Evolutionary conservation across 768 basidiomycete species (phyloP).

Genomic region (Pholiota molesta): DNA sequence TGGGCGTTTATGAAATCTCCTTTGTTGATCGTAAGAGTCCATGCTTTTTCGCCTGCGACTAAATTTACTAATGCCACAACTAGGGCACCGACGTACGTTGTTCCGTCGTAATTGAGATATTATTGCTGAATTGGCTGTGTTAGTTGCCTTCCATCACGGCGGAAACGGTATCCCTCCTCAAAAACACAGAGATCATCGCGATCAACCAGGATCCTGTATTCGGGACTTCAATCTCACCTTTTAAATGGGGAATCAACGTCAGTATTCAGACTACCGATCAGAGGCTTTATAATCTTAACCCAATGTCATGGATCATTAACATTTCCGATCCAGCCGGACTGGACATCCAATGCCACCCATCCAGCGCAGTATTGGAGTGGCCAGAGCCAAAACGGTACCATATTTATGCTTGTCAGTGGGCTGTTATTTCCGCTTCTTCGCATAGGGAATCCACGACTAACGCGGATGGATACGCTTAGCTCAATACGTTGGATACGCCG

Average conservation of each 20-base stretch:
- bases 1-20: conserved; percentile 77
- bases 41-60: not conserved
- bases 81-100: not conserved
- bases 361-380: conserved; percentile 80
- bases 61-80: not conserved
- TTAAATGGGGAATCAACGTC: conserved; percentile 73
- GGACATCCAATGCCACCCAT: conserved; percentile 45
- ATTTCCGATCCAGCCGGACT: conserved; percentile 38
- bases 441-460: conserved; percentile 1
- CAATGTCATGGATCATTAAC: conserved; percentile 4
- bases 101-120: not conserved
- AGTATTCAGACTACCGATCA: conserved; percentile 21
- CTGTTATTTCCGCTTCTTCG: not conserved
- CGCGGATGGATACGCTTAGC: conserved; percentile 32
- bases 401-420: conserved; percentile 63
- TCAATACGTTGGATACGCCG: conserved; percentile 61
- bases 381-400: conserved; percentile 61
- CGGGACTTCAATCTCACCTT: conserved; percentile 63
- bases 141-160: conserved; percentile 53
- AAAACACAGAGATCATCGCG: conserved; percentile 65
- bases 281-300: not conserved
- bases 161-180: conserved; percentile 56
- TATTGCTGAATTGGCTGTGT: not conserved
- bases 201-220: conserved; percentile 70
- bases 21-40: conserved; percentile 48